Evolutionary conservation across 2,329 filamentous ascomycete species (phyloP).

Genomic region (Fusarium foetens): DNA sequence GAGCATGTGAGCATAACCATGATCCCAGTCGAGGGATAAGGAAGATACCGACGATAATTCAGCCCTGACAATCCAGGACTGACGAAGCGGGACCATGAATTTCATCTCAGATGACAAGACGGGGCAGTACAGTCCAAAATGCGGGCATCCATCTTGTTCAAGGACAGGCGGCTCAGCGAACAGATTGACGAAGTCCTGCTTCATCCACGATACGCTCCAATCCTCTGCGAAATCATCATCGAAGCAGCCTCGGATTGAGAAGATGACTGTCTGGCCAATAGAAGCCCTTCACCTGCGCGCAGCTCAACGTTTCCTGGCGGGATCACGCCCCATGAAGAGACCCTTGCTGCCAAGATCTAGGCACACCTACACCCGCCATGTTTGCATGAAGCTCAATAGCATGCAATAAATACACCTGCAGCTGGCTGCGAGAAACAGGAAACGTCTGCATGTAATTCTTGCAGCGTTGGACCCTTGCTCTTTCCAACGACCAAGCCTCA

Average conservation of each 20-base stretch:
- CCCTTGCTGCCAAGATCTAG: constrained; percentile 30
- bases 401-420: constrained; percentile 13
- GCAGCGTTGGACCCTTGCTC: neutral
- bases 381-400: neutral
- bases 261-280: constrained; percentile 33
- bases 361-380: constrained; percentile 31
- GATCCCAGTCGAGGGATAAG: constrained; percentile 6
- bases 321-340: constrained; percentile 7
- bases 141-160: neutral
- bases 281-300: neutral
- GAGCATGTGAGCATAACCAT: constrained; percentile 6
- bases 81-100: constrained; percentile 8
- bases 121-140: neutral
- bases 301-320: constrained; percentile 2
- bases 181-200: constrained; percentile 8
- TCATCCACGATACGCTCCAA: constrained; percentile 10
- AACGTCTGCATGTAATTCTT: neutral
- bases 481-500: constrained; percentile 19
- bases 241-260: constrained; percentile 20
- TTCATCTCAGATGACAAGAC: neutral
- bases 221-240: constrained; percentile 25
- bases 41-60: constrained; percentile 7
- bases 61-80: constrained; percentile 36
- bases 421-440: neutral
- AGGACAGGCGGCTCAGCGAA: constrained; percentile 12